Evolutionary conservation across 345 rosid species (phyloP).

Genomic region (Rubroshorea leprosula): DNA sequence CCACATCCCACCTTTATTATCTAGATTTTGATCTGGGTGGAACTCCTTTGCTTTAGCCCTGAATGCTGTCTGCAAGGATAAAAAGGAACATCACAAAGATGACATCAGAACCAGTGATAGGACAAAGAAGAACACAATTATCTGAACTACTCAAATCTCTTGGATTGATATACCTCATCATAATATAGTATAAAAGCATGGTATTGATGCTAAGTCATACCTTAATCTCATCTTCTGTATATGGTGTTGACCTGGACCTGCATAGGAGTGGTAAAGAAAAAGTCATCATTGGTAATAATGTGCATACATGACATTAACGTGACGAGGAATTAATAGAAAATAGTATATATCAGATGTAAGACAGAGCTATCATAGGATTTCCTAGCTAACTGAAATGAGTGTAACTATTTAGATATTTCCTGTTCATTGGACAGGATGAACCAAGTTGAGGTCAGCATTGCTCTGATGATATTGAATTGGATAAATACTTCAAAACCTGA

Average conservation of each 20-base stretch:
- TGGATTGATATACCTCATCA: too few relatives aligned
- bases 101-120: background rate
- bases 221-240: slow-evolving; percentile 94
- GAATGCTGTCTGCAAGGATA: slow-evolving; percentile 67
- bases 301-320: too few relatives aligned
- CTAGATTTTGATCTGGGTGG: slow-evolving; percentile 95
- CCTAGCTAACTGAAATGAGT: too few relatives aligned
- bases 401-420: too few relatives aligned
- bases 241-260: slow-evolving; percentile 68
- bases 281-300: too few relatives aligned
- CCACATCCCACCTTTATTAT: slow-evolving; percentile 57
- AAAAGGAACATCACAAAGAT: background rate
- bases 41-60: slow-evolving; percentile 82
- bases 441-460: too few relatives aligned
- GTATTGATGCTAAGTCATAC: slow-evolving; percentile 24
- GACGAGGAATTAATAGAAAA: too few relatives aligned
- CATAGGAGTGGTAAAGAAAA: background rate
- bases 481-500: background rate
- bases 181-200: too few relatives aligned
- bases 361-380: too few relatives aligned
- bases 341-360: too few relatives aligned
- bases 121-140: background rate
- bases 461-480: background rate
- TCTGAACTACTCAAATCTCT: too few relatives aligned
- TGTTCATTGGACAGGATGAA: too few relatives aligned